phyloP scores from a whole-genome alignment of 345 rosid species.

The Gossypium turneri region DNA sequence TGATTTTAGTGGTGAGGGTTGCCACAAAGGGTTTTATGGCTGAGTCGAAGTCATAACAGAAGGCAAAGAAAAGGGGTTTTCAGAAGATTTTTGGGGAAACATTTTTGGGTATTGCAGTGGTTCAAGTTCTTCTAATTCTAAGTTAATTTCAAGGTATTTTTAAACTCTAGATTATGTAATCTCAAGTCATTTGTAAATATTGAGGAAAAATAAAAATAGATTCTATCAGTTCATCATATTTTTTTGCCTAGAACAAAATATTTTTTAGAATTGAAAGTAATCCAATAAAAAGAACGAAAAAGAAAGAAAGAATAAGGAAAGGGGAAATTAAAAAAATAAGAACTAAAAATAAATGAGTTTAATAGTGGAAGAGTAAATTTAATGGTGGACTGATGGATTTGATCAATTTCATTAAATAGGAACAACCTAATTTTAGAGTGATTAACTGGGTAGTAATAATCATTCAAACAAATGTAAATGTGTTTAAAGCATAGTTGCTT shows the following conservation, averaged over 20 bases:
- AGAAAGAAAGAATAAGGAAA: too few relatives aligned
- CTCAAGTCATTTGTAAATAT: constrained; percentile 20
- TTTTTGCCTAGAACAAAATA: background rate
- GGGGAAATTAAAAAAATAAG: too few relatives aligned
- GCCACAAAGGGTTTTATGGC: constrained; percentile 77
- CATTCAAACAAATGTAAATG: too few relatives aligned
- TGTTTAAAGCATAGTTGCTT: too few relatives aligned
- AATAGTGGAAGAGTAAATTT: too few relatives aligned
- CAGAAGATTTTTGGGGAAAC: constrained; percentile 35
- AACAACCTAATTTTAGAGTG: too few relatives aligned
- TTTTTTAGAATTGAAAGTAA: too few relatives aligned
- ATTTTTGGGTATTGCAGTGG: constrained; percentile 49
- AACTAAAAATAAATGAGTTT: too few relatives aligned
- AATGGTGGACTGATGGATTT: too few relatives aligned
- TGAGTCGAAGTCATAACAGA: constrained; percentile 46
- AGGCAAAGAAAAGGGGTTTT: constrained; percentile 50
- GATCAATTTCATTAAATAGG: too few relatives aligned
- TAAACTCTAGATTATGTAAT: background rate
- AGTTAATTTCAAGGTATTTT: constrained; percentile 16
- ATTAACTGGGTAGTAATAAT: too few relatives aligned
- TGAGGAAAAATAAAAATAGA: background rate
- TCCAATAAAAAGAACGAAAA: too few relatives aligned
- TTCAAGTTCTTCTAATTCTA: constrained; percentile 13
- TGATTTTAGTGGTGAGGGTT: constrained; percentile 54
- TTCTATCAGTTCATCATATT: background rate